Base-by-base conservation (phyloP, 2,329 filamentous ascomycete species). In the Salinomyces thailandicus region DNA sequence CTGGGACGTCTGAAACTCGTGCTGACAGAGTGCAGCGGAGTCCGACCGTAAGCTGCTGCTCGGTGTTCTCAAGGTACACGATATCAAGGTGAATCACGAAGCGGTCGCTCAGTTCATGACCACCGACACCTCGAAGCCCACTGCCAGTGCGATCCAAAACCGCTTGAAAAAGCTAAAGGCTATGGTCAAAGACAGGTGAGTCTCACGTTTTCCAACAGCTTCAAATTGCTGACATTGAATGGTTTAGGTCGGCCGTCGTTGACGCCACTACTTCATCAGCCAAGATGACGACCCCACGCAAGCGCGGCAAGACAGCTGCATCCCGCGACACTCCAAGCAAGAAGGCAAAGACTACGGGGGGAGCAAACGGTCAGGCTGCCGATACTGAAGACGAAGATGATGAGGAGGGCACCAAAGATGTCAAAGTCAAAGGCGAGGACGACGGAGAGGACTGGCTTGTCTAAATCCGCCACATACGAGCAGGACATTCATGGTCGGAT, bases 21-120 rank as follows among this genome's bases (percentile, higher is more conserved):
- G 18, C 17, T 31, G 13, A 33, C 12, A 7, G n/a, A 17, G n/a
- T 12, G 5, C 14, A 43, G 42, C 39, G 13, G 37, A 18, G 24
- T 26, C 20, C 16, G 39, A 45, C 31, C 42, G 37, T 16, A 45
- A 45, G 29, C 33, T 45, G 7, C 30, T 45, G n/a, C 39, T 45
- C 16, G 36, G 18, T 1, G 36, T 45, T 22, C 32, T 45, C 3
- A 31, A 39, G 30, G 18, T 35, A n/a, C 26, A 35, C n/a, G 19
- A 39, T 13, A 32, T 42, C 36, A 35, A 34, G 9, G 15, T 39
- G 24, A 29, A 45, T 27, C 18, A 37, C 31, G 28, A 31, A 5
- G 35, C 28, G 3, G 18, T 45, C 6, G 39, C 36, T 11, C 19
- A 34, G 15, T 14, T 8, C 18, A 35, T 43, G 31, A 18, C 29